Conservation (phyloP, 257 asterid genomes). For the Fraxinus pennsylvanica region DNA sequence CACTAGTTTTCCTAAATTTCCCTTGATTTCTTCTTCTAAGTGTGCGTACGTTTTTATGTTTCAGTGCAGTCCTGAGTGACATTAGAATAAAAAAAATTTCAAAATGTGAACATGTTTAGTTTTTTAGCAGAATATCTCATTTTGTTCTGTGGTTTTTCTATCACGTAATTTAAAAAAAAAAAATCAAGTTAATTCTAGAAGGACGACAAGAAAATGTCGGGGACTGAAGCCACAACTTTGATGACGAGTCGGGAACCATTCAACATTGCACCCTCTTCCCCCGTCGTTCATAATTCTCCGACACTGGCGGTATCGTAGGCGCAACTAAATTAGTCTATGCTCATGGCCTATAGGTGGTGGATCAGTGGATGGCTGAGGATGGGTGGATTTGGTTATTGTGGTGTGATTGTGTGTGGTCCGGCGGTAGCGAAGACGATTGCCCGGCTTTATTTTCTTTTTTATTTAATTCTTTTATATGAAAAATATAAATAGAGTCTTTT, state of each 20-base stretch:
- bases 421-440: too few species aligned
- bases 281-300: constrained; percentile 16
- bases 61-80: background rate
- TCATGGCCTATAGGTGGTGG: constrained; percentile 25
- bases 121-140: constrained; percentile 34
- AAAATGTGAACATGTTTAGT: constrained; percentile 19
- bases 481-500: too few species aligned
- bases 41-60: background rate
- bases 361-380: too few species aligned
- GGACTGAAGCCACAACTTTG: constrained; percentile 31
- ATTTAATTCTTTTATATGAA: too few species aligned
- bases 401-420: too few species aligned
- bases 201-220: constrained; percentile 40
- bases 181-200: constrained; percentile 23
- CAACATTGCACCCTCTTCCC: constrained; percentile 9
- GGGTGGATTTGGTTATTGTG: too few species aligned
- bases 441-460: too few species aligned
- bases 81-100: background rate
- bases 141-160: background rate
- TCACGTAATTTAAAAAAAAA: constrained; percentile 22
- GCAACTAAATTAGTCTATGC: constrained; percentile 36
- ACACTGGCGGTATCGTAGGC: constrained; percentile 24
- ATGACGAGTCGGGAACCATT: constrained; percentile 37
- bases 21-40: background rate
- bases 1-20: constrained; percentile 22